These are phyloP conservation scores for Lachnellula hyalina DNA, from an alignment of 2,329 filamentous ascomycete genomes.

Conservation along the genomic window DNA sequence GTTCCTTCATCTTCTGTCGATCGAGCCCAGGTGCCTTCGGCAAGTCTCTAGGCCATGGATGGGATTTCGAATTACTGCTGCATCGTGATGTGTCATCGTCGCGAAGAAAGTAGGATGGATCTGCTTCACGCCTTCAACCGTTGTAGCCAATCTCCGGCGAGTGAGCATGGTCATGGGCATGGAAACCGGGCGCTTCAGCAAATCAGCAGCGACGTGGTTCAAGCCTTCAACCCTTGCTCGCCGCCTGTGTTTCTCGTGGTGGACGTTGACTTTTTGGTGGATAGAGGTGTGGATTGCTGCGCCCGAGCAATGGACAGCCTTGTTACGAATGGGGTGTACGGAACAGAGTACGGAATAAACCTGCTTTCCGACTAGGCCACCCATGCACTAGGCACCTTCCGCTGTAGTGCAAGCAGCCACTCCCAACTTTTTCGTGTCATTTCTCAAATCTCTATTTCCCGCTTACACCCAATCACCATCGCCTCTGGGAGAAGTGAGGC, in stretches of 20 bases:
- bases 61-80: constrained; percentile 18
- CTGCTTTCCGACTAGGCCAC: background rate
- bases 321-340: background rate
- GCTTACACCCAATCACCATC: constrained; percentile 12
- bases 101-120: constrained; percentile 8
- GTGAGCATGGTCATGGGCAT: background rate
- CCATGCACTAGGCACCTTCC: background rate
- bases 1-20: constrained; percentile 19
- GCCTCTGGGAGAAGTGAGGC: constrained; percentile 17
- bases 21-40: constrained; percentile 8
- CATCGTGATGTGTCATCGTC: constrained; percentile 29
- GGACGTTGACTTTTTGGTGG: background rate
- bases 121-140: constrained; percentile 13
- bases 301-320: constrained; percentile 18
- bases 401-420: constrained; percentile 3
- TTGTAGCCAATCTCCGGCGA: constrained; percentile 26
- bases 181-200: constrained; percentile 11
- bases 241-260: background rate
- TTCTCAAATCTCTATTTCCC: constrained; percentile 20
- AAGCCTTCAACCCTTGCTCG: background rate
- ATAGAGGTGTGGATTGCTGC: constrained; percentile 5
- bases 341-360: background rate
- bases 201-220: constrained; percentile 12
- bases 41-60: constrained; percentile 4
- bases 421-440: constrained; percentile 9